These are phyloP conservation scores for Xylaria sp. DNA, from an alignment of 2,329 filamentous ascomycete species.

Conservation along the genomic window DNA sequence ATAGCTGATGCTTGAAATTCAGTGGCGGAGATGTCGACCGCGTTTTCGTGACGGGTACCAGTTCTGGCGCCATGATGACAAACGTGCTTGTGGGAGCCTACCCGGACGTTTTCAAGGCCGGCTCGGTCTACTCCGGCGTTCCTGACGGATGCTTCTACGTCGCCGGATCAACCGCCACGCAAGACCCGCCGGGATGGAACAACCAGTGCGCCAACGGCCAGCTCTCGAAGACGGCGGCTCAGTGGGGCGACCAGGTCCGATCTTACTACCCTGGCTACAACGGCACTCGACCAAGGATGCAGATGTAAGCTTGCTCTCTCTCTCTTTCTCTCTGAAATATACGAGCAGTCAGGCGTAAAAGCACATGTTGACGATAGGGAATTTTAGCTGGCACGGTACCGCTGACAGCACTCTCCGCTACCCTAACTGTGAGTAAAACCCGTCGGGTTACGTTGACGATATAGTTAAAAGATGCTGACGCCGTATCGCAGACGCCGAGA, in stretches of 20 bases:
- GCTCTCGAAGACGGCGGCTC: constrained; percentile 53
- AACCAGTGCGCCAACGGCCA: constrained; percentile 64
- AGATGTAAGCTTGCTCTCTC: constrained; percentile 45
- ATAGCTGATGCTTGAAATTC: not conserved
- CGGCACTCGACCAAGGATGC: constrained; percentile 55
- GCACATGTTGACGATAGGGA: constrained; percentile 11
- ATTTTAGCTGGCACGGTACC: constrained; percentile 58
- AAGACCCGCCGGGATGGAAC: constrained; percentile 62
- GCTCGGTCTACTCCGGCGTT: constrained; percentile 59
- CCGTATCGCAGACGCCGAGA: constrained; percentile 49
- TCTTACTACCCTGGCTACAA: constrained; percentile 64
- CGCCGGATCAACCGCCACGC: constrained; percentile 52
- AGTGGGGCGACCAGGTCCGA: constrained; percentile 56
- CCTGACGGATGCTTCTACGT: constrained; percentile 53
- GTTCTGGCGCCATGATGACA: constrained; percentile 51
- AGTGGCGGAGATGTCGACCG: constrained; percentile 48
- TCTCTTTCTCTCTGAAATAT: not conserved
- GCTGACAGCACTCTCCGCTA: constrained; percentile 54
- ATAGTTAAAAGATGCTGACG: constrained; percentile 29
- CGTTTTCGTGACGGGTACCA: constrained; percentile 47
- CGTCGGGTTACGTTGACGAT: not conserved
- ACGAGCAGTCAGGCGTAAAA: constrained; percentile 2
- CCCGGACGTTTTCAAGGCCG: constrained; percentile 60
- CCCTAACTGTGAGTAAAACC: constrained; percentile 50
- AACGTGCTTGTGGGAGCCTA: constrained; percentile 60